These are phyloP conservation scores for Saccharomyces hybrid DNA, from an alignment of 1,139 yeast species.

Conservation along the genomic window DNA sequence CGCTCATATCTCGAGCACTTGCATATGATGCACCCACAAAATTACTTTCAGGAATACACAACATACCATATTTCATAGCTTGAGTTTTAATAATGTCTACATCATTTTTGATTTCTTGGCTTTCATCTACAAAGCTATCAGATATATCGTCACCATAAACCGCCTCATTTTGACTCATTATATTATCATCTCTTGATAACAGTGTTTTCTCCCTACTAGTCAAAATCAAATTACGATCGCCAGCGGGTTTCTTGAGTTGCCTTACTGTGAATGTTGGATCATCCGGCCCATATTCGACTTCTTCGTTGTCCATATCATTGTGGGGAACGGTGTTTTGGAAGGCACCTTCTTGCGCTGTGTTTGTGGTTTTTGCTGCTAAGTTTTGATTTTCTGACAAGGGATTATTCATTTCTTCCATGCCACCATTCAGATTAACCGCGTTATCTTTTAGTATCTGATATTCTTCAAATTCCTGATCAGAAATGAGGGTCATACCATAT, in stretches of 20 bases:
- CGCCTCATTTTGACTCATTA: background rate
- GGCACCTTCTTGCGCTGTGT: background rate
- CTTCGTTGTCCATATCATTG: background rate
- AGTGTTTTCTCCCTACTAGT: constrained; percentile 10
- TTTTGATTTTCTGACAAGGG: background rate
- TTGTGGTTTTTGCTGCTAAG: background rate
- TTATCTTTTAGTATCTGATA: background rate
- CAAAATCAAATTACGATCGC: constrained; percentile 11
- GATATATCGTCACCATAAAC: background rate
- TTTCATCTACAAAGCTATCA: background rate
- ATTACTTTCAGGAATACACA: constrained; percentile 49
- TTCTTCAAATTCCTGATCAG: constrained; percentile 8
- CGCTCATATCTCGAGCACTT: constrained; percentile 46
- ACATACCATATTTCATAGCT: constrained; percentile 41
- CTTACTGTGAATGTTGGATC: constrained; percentile 20
- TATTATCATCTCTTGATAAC: background rate
- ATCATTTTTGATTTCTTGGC: constrained; percentile 4
- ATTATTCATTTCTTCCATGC: background rate
- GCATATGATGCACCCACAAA: constrained; percentile 47
- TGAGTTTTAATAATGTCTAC: constrained; percentile 11
- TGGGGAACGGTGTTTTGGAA: background rate
- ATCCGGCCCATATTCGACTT: constrained; percentile 14
- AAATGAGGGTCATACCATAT: constrained; percentile 17
- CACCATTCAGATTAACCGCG: background rate
- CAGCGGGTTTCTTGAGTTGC: constrained; percentile 16